These are phyloP conservation scores for Verbascum thapsus DNA, from an alignment of 257 asterid species.

Conservation along the genomic window DNA sequence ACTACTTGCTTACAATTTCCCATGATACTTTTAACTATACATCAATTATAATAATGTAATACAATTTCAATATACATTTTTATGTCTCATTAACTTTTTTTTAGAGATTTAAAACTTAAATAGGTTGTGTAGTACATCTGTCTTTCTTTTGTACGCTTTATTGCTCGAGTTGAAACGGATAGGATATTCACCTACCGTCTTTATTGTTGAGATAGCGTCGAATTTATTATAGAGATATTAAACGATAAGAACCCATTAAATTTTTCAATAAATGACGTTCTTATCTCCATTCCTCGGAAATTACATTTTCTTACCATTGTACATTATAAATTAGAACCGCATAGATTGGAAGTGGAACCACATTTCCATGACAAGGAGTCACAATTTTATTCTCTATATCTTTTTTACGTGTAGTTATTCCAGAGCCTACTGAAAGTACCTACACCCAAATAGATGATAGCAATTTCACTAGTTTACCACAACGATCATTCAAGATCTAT, in stretches of 20 bases:
- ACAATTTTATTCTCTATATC: neutral
- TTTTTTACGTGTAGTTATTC: neutral
- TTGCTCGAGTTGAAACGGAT: too few species aligned
- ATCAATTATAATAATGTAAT: too few species aligned
- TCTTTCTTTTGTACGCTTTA: too few species aligned
- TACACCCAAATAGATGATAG: neutral
- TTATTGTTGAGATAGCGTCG: neutral
- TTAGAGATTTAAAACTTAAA: too few species aligned
- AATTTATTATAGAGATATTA: neutral
- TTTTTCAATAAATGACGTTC: neutral
- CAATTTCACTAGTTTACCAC: neutral
- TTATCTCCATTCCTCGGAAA: neutral
- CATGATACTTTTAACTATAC: too few species aligned
- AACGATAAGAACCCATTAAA: neutral
- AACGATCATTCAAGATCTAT: conserved; percentile 3
- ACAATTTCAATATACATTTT: too few species aligned
- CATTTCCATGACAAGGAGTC: neutral
- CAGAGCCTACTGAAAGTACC: neutral
- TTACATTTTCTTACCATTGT: neutral
- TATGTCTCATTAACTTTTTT: too few species aligned
- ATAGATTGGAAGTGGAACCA: too few species aligned
- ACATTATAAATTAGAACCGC: too few species aligned
- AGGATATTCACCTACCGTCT: too few species aligned
- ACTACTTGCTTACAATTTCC: too few species aligned
- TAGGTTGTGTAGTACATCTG: too few species aligned